phyloP scores from a whole-genome alignment of 768 basidiomycete genomes.

The Naganishia antarctica region DNA sequence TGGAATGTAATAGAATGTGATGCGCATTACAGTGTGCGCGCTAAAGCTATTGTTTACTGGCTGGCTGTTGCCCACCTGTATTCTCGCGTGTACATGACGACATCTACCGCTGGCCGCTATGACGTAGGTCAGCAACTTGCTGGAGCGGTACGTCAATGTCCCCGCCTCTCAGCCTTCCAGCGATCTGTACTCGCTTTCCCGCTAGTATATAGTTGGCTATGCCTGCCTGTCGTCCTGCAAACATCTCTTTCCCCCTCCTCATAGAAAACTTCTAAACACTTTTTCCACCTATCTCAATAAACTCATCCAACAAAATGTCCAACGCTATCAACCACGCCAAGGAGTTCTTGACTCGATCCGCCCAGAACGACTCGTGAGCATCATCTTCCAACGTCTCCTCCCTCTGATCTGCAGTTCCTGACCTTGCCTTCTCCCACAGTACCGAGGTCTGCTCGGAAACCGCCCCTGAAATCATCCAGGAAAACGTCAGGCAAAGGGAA shows the following conservation, averaged over 20 bases:
- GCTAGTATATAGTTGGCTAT: background rate
- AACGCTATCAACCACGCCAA: conserved; percentile 19
- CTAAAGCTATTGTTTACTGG: too few relatives aligned
- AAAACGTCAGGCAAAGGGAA: conserved; percentile 42
- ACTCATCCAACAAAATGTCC: conserved; percentile 20
- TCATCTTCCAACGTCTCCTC: background rate
- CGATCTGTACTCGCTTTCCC: background rate
- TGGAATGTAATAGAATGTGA: too few relatives aligned
- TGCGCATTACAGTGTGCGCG: too few relatives aligned
- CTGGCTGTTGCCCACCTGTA: too few relatives aligned
- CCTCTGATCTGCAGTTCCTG: background rate
- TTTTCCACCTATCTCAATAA: conserved; percentile 16
- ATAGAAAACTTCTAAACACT: background rate
- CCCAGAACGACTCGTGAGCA: conserved; percentile 18
- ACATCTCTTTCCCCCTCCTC: background rate
- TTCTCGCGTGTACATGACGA: conserved; percentile 1
- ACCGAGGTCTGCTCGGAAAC: conserved; percentile 50
- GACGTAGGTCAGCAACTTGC: background rate
- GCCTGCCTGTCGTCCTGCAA: too few relatives aligned
- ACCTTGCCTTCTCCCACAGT: conserved; percentile 29
- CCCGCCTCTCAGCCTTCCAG: too few relatives aligned
- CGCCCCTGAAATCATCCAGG: conserved; percentile 48
- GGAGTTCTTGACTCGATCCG: conserved; percentile 21
- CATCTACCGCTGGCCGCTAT: background rate
- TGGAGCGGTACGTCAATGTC: too few relatives aligned